Base-by-base conservation (phyloP, 352 stramenopile species). In the Globisporangium echinulatum region DNA sequence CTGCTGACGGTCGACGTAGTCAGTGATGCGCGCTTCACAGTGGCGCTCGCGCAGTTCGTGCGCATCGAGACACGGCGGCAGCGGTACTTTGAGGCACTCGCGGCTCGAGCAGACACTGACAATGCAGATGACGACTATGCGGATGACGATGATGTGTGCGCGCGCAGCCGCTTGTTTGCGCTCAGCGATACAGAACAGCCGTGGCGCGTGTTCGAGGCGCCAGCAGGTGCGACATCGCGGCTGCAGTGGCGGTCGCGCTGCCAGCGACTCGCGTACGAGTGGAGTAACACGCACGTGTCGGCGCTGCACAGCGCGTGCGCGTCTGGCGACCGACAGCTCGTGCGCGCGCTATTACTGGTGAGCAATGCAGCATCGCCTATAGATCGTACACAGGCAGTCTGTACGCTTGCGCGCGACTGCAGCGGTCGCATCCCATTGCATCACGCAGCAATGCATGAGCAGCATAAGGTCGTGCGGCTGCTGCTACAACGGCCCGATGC, bases 401-500 rank as follows among this genome's bases (percentile, higher is more conserved):
- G 68, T 53, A 51, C 65, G 3, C 46, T 90, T 0, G 61, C 66
- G 14, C 61, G 67, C 39, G 75, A 87, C 37, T 43, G 53, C 0
- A 70, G 66, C n/a, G 77, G 76, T 2, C 71, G 81, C 0, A 67
- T 74, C 49, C 60, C 72, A 40, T 51, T 90, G 40, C 78, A 90
- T 37, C 76, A 88, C 10, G 76, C 78, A 15, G 70, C 76, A 3
- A 60, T 88, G 17, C 63, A 49, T 4, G 72, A 82, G 14, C 66
- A 74, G 9, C 63, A 71, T 5, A 59, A 62, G 9, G 57, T 83
- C 5, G 56, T 70, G 15, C 72, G 59, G 10, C 43, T 58, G 11
- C 59, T 90, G 2, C 33, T 90, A 0, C 52, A 37, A 13, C 75
- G 66, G 17, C 14, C 55, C 38, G 71, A 90, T 50, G 71, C 59